These are phyloP conservation scores for Aspergillus panamensis DNA, from an alignment of 495 filamentous ascomycete genomes.

Conservation along the genomic window DNA sequence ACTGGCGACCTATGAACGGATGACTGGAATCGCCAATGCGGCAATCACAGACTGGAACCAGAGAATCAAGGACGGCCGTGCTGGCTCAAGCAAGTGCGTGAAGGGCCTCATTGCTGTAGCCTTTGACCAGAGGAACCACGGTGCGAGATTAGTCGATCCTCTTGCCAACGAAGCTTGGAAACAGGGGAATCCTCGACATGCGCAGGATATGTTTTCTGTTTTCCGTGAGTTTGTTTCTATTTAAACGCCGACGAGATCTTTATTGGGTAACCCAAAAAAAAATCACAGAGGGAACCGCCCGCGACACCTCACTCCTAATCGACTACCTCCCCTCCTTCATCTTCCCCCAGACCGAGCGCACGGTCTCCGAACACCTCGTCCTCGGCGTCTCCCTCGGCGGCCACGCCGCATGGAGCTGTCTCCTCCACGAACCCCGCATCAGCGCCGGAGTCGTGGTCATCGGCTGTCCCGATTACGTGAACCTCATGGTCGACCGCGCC, in stretches of 20 bases:
- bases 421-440: slow-evolving; percentile 75
- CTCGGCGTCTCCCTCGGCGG: slow-evolving; percentile 84
- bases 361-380: slow-evolving; percentile 67
- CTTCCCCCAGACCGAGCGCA: slow-evolving; percentile 50
- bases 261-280: too few species aligned
- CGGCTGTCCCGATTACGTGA: slow-evolving; percentile 83
- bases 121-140: slow-evolving; percentile 92
- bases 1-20: slow-evolving; percentile 61
- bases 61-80: slow-evolving; percentile 28
- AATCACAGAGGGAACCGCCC: slow-evolving; percentile 61
- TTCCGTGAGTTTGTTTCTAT: slow-evolving; percentile 51
- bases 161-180: slow-evolving; percentile 71
- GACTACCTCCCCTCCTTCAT: slow-evolving; percentile 73
- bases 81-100: slow-evolving; percentile 15
- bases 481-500: slow-evolving; percentile 76
- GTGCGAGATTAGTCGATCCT: slow-evolving; percentile 57
- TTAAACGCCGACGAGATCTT: too few species aligned
- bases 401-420: slow-evolving; percentile 79
- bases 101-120: slow-evolving; percentile 70
- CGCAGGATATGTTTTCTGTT: slow-evolving; percentile 78
- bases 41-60: slow-evolving; percentile 59
- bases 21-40: slow-evolving; percentile 57
- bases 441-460: slow-evolving; percentile 73
- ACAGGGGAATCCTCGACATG: slow-evolving; percentile 76
- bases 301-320: slow-evolving; percentile 68